Evolutionary conservation across 2,329 filamentous ascomycete species (phyloP).

Genomic region (Ascochyta koolunga): DNA sequence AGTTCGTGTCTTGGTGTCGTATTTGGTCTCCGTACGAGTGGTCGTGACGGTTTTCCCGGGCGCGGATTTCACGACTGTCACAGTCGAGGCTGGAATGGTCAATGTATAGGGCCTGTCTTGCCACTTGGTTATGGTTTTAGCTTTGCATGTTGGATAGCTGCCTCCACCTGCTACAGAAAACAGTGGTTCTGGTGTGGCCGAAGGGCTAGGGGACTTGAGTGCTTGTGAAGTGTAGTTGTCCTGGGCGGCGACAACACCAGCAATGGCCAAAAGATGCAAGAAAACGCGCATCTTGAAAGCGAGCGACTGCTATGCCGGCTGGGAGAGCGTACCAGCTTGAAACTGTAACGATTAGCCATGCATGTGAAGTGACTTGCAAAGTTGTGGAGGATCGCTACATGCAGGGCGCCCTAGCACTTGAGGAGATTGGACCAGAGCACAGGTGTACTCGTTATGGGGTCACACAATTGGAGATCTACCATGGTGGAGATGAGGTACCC

Average conservation of each 20-base stretch:
- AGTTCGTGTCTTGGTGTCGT: conserved; percentile 7
- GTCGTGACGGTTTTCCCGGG: conserved; percentile 2
- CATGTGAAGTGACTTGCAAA: conserved; percentile 26
- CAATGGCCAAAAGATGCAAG: conserved; percentile 33
- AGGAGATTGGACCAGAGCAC: conserved; percentile 4
- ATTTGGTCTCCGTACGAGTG: conserved; percentile 11
- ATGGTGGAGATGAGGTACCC: conserved; percentile 1
- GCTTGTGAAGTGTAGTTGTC: conserved; percentile 23
- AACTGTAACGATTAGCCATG: conserved; percentile 10
- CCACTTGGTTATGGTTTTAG: not conserved
- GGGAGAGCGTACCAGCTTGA: conserved; percentile 27
- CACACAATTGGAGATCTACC: not conserved
- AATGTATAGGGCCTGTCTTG: not conserved
- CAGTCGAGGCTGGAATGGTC: not conserved
- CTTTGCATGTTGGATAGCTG: conserved; percentile 8
- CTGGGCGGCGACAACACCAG: conserved; percentile 26
- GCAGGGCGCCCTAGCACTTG: conserved; percentile 13
- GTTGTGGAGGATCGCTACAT: conserved; percentile 4
- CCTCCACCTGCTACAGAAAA: conserved; percentile 2
- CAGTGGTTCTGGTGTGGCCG: not conserved
- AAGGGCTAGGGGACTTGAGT: not conserved
- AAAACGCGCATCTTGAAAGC: conserved; percentile 39
- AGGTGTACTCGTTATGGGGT: not conserved
- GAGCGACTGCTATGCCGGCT: conserved; percentile 35
- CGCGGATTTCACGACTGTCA: not conserved